Percentiles rank a stretch among this genome's conserved stretches.
These are phyloP conservation scores for Vigna angularis DNA, from an alignment of 306 rosid species.

Conservation along the genomic window DNA sequence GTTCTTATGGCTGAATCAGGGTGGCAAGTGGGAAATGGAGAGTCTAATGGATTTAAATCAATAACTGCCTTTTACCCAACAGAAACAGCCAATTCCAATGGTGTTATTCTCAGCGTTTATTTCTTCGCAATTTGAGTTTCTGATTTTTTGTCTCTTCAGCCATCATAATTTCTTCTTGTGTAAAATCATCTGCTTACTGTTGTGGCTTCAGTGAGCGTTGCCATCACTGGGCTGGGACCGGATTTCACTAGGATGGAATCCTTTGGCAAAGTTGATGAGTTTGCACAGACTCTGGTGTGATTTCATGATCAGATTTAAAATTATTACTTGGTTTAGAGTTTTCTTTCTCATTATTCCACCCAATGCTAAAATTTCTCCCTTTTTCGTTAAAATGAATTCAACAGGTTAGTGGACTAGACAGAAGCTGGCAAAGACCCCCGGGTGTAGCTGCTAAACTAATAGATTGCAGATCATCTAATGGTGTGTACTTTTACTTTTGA, in stretches of 20 bases:
- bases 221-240: constrained; percentile 86
- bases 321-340: neutral
- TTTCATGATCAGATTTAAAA: constrained; percentile 27
- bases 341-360: constrained; percentile 1
- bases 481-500: constrained; percentile 46
- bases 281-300: constrained; percentile 89
- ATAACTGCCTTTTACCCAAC: constrained; percentile 85
- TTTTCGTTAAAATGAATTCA: constrained; percentile 29
- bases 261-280: constrained; percentile 91
- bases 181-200: constrained; percentile 7
- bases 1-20: constrained; percentile 44
- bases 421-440: constrained; percentile 93
- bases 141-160: constrained; percentile 4
- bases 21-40: constrained; percentile 86
- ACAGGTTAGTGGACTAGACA: constrained; percentile 90
- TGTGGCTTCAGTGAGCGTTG: constrained; percentile 71
- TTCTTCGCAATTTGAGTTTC: constrained; percentile 21
- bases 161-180: neutral
- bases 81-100: constrained; percentile 68
- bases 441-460: constrained; percentile 91
- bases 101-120: constrained; percentile 39
- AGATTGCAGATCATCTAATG: constrained; percentile 68
- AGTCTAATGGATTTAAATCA: constrained; percentile 82
- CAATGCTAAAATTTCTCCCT: constrained; percentile 4
- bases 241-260: constrained; percentile 96